These are phyloP conservation scores for Pseudonectria foliicola DNA, from an alignment of 2,329 filamentous ascomycete species.

Conservation along the genomic window DNA sequence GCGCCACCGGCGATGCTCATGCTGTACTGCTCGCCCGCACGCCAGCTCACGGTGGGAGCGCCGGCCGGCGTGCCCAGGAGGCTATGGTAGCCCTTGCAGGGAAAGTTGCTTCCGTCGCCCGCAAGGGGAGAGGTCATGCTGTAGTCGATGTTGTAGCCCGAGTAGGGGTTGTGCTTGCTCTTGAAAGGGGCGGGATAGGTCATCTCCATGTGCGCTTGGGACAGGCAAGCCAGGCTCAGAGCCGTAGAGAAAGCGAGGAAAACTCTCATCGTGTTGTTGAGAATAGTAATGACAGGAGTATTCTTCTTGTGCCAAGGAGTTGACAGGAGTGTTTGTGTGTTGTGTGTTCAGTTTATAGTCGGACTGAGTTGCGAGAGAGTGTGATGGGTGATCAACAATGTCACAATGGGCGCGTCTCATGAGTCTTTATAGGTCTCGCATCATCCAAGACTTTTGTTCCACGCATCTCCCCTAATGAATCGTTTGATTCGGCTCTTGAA, in stretches of 20 bases:
- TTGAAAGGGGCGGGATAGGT: conserved; percentile 43
- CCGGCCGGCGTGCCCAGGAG: conserved; percentile 43
- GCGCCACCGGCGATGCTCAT: conserved; percentile 58
- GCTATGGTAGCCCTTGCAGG: conserved; percentile 62
- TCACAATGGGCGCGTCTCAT: too few species aligned
- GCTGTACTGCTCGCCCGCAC: conserved; percentile 54
- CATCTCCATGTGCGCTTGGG: conserved; percentile 52
- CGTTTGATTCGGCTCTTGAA: too few species aligned
- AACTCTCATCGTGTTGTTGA: conserved; percentile 39
- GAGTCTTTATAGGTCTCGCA: too few species aligned
- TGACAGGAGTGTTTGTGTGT: too few species aligned
- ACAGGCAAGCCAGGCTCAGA: conserved; percentile 35
- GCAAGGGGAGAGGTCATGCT: conserved; percentile 63
- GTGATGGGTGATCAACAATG: too few species aligned
- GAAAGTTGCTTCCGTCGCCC: conserved; percentile 56
- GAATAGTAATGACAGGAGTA: too few species aligned
- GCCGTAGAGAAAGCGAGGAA: conserved; percentile 27
- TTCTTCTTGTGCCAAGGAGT: too few species aligned
- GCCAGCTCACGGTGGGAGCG: conserved; percentile 52
- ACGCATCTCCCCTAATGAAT: too few species aligned
- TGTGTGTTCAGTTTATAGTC: too few species aligned
- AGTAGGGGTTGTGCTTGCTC: conserved; percentile 45
- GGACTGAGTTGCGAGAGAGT: too few species aligned
- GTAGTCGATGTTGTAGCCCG: conserved; percentile 53
- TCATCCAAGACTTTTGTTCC: too few species aligned